Evolutionary conservation across 148 eudicot species (phyloP).

Genomic region (Rhododendron molle): DNA sequence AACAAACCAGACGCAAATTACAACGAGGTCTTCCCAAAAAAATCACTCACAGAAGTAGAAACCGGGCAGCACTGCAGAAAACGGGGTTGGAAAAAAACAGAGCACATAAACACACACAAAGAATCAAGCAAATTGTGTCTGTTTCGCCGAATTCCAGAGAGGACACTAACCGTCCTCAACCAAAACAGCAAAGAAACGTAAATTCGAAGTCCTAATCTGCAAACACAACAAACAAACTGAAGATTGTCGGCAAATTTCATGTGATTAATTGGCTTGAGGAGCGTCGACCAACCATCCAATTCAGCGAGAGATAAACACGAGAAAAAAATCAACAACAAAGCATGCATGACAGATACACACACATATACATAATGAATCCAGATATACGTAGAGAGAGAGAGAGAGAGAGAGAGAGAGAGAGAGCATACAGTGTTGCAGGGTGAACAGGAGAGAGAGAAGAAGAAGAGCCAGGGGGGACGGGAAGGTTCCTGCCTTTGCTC

Average conservation of each 20-base stretch:
- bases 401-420: not conserved
- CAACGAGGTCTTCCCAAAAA: not conserved
- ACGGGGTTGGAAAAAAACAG: not conserved
- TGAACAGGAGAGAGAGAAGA: not conserved
- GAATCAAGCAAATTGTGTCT: not conserved
- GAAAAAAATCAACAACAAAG: not conserved
- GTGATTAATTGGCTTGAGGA: not conserved
- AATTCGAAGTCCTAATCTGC: not conserved
- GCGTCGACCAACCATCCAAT: not conserved
- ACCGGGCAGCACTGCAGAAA: not conserved
- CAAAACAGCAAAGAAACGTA: not conserved
- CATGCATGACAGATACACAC: not conserved
- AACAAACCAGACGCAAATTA: not conserved
- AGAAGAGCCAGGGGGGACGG: not conserved
- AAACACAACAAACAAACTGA: not conserved
- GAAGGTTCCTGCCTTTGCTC: not conserved
- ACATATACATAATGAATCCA: not conserved
- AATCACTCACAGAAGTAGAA: not conserved
- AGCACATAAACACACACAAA: not conserved
- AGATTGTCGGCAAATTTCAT: slow-evolving; percentile 11
- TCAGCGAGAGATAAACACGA: not conserved
- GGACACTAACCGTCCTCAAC: not conserved
- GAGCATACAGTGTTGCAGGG: not conserved
- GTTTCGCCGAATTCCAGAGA: not conserved
- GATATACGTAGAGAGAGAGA: not conserved